Conservation (phyloP, 2,329 filamentous ascomycete genomes). For the Leptoxyphium fumago region DNA sequence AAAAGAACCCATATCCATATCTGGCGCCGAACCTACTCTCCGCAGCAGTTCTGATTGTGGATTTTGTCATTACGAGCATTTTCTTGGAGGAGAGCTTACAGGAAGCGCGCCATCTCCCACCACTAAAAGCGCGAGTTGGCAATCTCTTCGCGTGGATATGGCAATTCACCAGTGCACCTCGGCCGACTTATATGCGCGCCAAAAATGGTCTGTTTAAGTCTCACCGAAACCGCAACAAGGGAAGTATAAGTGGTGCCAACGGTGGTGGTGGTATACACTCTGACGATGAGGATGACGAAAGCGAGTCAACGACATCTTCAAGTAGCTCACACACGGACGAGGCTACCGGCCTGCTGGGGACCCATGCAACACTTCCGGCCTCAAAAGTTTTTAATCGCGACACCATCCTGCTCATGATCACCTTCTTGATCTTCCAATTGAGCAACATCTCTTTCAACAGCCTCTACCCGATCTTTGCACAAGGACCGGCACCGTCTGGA, state of each 20-base stretch:
- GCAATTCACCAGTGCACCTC: slow-evolving; percentile 48
- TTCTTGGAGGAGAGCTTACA: slow-evolving; percentile 81
- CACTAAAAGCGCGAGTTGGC: slow-evolving; percentile 42
- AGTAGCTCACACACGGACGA: slow-evolving; percentile 24
- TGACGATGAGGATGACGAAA: slow-evolving; percentile 24
- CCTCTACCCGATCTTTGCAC: slow-evolving; percentile 83
- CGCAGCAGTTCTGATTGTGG: slow-evolving; percentile 54
- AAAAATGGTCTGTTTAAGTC: slow-evolving; percentile 6
- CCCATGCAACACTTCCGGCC: neutral
- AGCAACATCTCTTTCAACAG: slow-evolving; percentile 93
- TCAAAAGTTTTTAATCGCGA: slow-evolving; percentile 57
- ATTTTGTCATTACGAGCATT: slow-evolving; percentile 58
- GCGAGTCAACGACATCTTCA: slow-evolving; percentile 17
- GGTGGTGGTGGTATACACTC: slow-evolving; percentile 2
- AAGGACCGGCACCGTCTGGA: slow-evolving; percentile 59
- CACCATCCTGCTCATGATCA: slow-evolving; percentile 64
- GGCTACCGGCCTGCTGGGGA: slow-evolving; percentile 30
- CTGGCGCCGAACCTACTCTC: slow-evolving; percentile 70
- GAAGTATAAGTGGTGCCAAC: neutral
- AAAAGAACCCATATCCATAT: slow-evolving; percentile 58
- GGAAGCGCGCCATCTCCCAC: slow-evolving; percentile 46
- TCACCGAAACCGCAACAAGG: slow-evolving; percentile 2
- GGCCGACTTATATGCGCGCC: slow-evolving; percentile 44
- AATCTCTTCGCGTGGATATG: slow-evolving; percentile 53
- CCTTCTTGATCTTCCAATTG: slow-evolving; percentile 86